Evolutionary conservation across 352 stramenopile genomes (phyloP), one percentile per base, ranked within the genome.

Genomic region (Phytopythium chamaehyphon): DNA sequence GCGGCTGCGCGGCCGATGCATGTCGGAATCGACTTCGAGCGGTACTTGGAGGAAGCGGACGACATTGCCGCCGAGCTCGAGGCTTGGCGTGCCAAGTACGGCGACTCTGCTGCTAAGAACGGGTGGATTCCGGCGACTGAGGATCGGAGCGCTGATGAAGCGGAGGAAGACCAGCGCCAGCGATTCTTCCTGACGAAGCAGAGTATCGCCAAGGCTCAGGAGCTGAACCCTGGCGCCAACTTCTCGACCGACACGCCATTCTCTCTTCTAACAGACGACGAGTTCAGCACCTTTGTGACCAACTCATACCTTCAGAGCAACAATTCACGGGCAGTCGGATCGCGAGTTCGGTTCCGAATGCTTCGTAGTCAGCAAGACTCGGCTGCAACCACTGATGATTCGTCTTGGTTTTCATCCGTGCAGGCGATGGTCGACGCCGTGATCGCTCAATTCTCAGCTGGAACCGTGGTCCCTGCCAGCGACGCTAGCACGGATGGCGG

Each of bases 131-230:
- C 68, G 1, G 44, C 57, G 5, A 66, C 67, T 14, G 66, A 74
- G 44, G 66, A 60, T 5, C 66, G 66, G 14, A 81, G 61, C 12
- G 52, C 10, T 14, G 62, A 74, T n/a, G 69, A 75, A 10, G 62
- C 36, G 15, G 23, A 66, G 0, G 71, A 78, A 54, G 60, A 82
- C 54, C 58, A 62, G 35, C 55, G 40, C 16, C 67, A 79, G 47
- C 69, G 73, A 15, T 81, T 79, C 51, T 79, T 71, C 56, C 11
- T 81, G 31, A 66, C 69, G 40, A 77, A 75, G 54, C 49, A 76
- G 40, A 51, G 69, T 26, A 68, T 81, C 52, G 38, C 50, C 8
- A 49, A 74, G 40, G 64, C 69, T 12, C 48, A 65, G 6, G 46
- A 47, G 45, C 26, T 55, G 14, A 76, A 85, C 47, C 71, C 73